A percentile compares a stretch with the other conserved stretches of the same genome.
phyloP scores from a whole-genome alignment of 106 monocot genomes.

The Phalaenopsis equestris region DNA sequence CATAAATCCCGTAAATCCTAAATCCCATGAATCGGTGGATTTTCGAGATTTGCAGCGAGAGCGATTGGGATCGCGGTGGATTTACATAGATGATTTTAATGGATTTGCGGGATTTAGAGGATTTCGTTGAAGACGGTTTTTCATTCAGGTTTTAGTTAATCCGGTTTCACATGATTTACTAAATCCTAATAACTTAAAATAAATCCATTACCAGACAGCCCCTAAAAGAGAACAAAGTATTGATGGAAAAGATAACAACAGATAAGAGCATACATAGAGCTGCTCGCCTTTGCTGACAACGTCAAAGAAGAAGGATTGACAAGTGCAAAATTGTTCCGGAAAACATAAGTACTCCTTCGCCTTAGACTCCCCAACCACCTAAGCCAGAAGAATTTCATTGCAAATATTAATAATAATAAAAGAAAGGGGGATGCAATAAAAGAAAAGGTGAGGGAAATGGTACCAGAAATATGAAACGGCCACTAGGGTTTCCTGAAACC shows the following conservation, averaged over 20 bases:
- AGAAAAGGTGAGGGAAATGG: background rate
- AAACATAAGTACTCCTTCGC: slow-evolving; percentile 89
- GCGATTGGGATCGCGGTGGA: too few relatives aligned
- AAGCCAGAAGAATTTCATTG: background rate
- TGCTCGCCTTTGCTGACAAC: slow-evolving; percentile 78
- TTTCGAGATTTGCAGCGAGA: too few relatives aligned
- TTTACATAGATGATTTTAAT: too few relatives aligned
- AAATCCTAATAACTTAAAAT: too few relatives aligned
- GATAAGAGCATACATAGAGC: slow-evolving; percentile 47
- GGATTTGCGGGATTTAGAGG: too few relatives aligned
- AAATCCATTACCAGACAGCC: too few relatives aligned
- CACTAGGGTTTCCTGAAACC: slow-evolving; percentile 41
- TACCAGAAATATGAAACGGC: slow-evolving; percentile 56
- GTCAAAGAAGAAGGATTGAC: slow-evolving; percentile 94
- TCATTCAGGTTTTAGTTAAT: too few relatives aligned
- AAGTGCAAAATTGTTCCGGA: slow-evolving; percentile 80
- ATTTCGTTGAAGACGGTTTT: too few relatives aligned
- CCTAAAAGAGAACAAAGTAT: background rate
- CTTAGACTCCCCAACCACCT: slow-evolving; percentile 91
- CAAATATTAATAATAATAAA: background rate
- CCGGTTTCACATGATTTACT: too few relatives aligned
- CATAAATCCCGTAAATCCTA: too few relatives aligned
- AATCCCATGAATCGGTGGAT: too few relatives aligned
- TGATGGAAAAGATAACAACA: background rate
- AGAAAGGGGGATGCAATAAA: background rate